Evolutionary conservation across 176 grass and related monocot genomes (phyloP).

Genomic region (Olyra latifolia): DNA sequence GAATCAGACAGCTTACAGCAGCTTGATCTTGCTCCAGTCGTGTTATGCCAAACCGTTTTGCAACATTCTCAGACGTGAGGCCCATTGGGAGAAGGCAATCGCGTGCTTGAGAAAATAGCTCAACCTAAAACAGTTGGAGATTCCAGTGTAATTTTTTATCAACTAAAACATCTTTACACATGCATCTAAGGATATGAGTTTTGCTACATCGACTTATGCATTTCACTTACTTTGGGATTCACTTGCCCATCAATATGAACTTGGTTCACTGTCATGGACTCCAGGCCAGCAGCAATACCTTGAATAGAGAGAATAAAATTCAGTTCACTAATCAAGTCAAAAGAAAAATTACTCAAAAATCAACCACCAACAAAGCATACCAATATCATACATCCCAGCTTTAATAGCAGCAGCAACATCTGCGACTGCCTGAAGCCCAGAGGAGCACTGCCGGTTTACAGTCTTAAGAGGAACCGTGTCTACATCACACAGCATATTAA

Average conservation of each 20-base stretch:
- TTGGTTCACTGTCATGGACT: constrained; percentile 80
- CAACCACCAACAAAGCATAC: constrained; percentile 36
- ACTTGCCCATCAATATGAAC: constrained; percentile 30
- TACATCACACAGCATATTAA: constrained; percentile 43
- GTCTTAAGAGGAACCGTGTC: constrained; percentile 92
- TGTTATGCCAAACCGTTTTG: constrained; percentile 77
- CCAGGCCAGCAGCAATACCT: constrained; percentile 94
- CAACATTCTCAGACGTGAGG: constrained; percentile 93
- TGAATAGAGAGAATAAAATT: constrained; percentile 20
- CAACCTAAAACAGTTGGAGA: constrained; percentile 49
- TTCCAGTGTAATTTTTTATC: constrained; percentile 22
- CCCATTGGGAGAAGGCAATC: constrained; percentile 97
- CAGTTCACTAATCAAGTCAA: constrained; percentile 17
- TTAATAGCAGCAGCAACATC: constrained; percentile 86
- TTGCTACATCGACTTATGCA: constrained; percentile 6
- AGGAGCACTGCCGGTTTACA: constrained; percentile 89
- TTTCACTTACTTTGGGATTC: constrained; percentile 77
- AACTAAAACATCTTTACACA: constrained; percentile 22
- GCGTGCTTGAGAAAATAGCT: constrained; percentile 81
- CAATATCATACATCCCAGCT: constrained; percentile 80
- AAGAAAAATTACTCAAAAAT: background rate
- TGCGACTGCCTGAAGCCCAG: constrained; percentile 92
- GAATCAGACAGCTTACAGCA: constrained; percentile 59
- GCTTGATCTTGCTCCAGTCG: constrained; percentile 81
- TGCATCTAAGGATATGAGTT: constrained; percentile 5